These are phyloP conservation scores for Talaromyces sp. DNA, from an alignment of 2,329 filamentous ascomycete genomes.

Conservation along the genomic window DNA sequence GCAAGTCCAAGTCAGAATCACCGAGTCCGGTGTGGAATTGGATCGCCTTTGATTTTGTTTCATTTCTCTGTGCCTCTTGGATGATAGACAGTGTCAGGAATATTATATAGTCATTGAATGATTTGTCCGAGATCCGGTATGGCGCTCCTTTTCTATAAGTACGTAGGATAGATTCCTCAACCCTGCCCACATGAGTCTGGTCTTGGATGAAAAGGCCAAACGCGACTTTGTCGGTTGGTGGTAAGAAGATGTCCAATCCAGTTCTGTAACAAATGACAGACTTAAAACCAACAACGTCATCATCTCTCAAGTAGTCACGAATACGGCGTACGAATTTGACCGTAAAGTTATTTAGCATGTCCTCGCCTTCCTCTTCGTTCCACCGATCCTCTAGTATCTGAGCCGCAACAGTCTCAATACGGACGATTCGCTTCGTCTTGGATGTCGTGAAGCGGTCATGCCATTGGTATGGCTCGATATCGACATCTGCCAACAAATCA, in stretches of 20 bases:
- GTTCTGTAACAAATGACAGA: conserved; percentile 78
- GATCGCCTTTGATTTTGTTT: conserved; percentile 60
- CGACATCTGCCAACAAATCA: conserved; percentile 60
- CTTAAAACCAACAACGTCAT: conserved; percentile 74
- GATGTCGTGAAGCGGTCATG: conserved; percentile 58
- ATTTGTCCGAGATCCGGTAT: conserved; percentile 53
- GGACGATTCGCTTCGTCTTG: conserved; percentile 67
- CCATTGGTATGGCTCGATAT: conserved; percentile 58
- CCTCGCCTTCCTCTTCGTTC: background rate
- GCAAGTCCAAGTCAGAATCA: conserved; percentile 70
- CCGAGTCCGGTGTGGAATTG: conserved; percentile 82
- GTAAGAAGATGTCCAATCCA: conserved; percentile 58
- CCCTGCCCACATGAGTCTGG: conserved; percentile 30
- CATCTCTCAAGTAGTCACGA: conserved; percentile 55
- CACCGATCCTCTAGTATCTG: conserved; percentile 52
- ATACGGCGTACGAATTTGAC: conserved; percentile 44
- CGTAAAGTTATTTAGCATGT: conserved; percentile 27
- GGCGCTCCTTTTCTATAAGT: conserved; percentile 22
- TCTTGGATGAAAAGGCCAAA: conserved; percentile 30
- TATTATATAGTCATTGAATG: conserved; percentile 67
- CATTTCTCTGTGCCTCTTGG: conserved; percentile 31
- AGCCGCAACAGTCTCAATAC: conserved; percentile 70
- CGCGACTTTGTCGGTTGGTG: background rate
- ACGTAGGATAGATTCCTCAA: conserved; percentile 24
- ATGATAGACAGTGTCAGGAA: conserved; percentile 60